Percentiles rank a stretch among this genome's conserved stretches.
Evolutionary conservation across 2,329 filamentous ascomycete species (phyloP).

Genomic region (Ophiostoma perfectum): DNA sequence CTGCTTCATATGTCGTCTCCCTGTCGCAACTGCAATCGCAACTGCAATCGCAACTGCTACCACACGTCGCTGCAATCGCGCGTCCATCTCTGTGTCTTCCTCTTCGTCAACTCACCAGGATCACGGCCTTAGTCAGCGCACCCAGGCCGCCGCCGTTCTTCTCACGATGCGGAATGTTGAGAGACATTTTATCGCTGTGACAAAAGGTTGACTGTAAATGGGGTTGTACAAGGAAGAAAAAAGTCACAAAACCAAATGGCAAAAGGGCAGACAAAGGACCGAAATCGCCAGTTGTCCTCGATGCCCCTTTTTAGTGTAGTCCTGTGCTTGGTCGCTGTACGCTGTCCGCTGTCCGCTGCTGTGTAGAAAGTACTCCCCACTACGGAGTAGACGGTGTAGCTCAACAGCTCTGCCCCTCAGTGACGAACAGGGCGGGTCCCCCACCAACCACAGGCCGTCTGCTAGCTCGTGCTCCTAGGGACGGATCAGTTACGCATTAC

Average conservation of each 20-base stretch:
- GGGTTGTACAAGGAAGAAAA: background rate
- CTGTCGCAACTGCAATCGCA: background rate
- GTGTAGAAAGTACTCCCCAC: background rate
- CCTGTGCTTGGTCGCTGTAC: background rate
- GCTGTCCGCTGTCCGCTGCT: background rate
- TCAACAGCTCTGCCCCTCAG: slow-evolving; percentile 13
- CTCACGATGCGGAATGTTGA: slow-evolving; percentile 51
- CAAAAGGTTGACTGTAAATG: background rate
- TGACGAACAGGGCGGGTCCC: slow-evolving; percentile 8
- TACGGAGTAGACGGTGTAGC: slow-evolving; percentile 11
- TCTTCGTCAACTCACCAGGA: slow-evolving; percentile 60
- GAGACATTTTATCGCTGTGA: slow-evolving; percentile 42
- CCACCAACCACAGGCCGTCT: slow-evolving; percentile 6
- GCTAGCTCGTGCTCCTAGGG: background rate
- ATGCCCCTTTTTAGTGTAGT: slow-evolving; percentile 12
- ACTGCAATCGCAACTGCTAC: background rate
- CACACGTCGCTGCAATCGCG: background rate
- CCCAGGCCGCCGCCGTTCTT: slow-evolving; percentile 46
- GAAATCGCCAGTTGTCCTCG: slow-evolving; percentile 10
- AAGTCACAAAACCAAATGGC: background rate
- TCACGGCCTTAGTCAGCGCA: slow-evolving; percentile 83
- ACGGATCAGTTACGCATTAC: background rate
- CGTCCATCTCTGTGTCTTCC: background rate
- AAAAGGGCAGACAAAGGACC: background rate
- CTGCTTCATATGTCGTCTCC: background rate